Percentiles rank a stretch among this genome's conserved stretches.
Evolutionary conservation across 73 alveolate species (phyloP).

Genomic region (Paramecium bursaria): DNA sequence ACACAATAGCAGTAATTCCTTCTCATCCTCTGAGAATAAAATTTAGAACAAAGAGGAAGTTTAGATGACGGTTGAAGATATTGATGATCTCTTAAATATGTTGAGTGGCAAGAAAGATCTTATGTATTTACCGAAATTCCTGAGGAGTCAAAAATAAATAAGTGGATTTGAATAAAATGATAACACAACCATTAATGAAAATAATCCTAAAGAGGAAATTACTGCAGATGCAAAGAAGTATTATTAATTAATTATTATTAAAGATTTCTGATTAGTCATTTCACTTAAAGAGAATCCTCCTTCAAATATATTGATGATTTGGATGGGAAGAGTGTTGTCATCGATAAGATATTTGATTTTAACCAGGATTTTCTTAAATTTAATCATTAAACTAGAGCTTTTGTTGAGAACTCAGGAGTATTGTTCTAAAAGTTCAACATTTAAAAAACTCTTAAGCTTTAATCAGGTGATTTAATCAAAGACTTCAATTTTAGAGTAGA

Average conservation of each 20-base stretch:
- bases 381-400: conserved; percentile 35
- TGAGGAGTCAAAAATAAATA: conserved; percentile 14
- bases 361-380: conserved; percentile 6
- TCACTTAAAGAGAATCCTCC: conserved; percentile 46
- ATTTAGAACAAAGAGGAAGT: not conserved
- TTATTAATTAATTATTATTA: not conserved
- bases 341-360: too few species aligned
- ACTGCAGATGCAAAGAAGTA: conserved; percentile 57
- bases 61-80: conserved; percentile 39
- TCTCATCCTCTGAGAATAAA: not conserved
- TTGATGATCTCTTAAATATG: conserved; percentile 34
- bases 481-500: conserved; percentile 4
- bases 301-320: conserved; percentile 16
- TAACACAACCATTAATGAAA: too few species aligned
- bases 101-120: conserved; percentile 15
- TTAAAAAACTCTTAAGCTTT: conserved; percentile 3
- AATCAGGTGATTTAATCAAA: not conserved
- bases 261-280: conserved; percentile 42
- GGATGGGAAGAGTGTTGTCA: too few species aligned
- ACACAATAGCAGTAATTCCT: too few species aligned
- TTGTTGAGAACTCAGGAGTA: not conserved
- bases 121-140: conserved; percentile 16
- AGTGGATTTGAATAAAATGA: too few species aligned
- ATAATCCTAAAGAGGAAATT: conserved; percentile 8
- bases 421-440: conserved; percentile 12